Conservation (phyloP, 1,139 yeast species). For the Hansenula lynferdii region DNA sequence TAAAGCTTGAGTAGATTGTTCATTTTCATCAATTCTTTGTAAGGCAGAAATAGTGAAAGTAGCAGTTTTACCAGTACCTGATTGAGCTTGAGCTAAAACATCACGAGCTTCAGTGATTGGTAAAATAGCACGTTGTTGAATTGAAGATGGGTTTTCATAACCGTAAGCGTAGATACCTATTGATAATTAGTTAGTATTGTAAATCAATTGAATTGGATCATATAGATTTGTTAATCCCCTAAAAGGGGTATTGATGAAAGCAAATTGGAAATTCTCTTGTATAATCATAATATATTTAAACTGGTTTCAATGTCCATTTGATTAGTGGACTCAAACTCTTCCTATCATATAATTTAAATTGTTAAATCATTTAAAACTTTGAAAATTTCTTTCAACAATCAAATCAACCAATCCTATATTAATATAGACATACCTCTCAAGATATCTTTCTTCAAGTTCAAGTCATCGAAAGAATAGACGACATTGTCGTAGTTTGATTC, state of each 20-base stretch:
- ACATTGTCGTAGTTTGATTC: conserved; percentile 98
- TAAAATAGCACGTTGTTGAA: conserved; percentile 96
- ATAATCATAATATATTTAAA: conserved; percentile 1
- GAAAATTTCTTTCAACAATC: background rate
- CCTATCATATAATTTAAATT: conserved; percentile 2
- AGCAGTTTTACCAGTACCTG: conserved; percentile 99
- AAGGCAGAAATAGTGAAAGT: conserved; percentile 96
- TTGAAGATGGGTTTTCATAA: conserved; percentile 96
- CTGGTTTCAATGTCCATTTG: conserved; percentile 1
- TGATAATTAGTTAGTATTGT: conserved; percentile 11
- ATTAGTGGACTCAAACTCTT: conserved; percentile 1
- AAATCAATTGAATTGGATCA: background rate
- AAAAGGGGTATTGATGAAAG: too few species aligned
- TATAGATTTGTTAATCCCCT: background rate
- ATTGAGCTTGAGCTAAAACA: conserved; percentile 98
- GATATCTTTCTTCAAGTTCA: conserved; percentile 73
- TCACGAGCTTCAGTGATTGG: conserved; percentile 97
- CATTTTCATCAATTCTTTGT: conserved; percentile 77
- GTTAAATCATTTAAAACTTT: background rate
- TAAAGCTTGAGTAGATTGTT: conserved; percentile 83
- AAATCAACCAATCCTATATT: conserved; percentile 2
- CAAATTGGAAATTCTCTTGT: too few species aligned
- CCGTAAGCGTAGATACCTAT: conserved; percentile 89
- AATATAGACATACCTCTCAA: conserved; percentile 49
- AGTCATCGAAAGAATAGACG: conserved; percentile 84